Base-by-base conservation (phyloP, 2,329 filamentous ascomycete species). In the Colletotrichum spaethianum region DNA sequence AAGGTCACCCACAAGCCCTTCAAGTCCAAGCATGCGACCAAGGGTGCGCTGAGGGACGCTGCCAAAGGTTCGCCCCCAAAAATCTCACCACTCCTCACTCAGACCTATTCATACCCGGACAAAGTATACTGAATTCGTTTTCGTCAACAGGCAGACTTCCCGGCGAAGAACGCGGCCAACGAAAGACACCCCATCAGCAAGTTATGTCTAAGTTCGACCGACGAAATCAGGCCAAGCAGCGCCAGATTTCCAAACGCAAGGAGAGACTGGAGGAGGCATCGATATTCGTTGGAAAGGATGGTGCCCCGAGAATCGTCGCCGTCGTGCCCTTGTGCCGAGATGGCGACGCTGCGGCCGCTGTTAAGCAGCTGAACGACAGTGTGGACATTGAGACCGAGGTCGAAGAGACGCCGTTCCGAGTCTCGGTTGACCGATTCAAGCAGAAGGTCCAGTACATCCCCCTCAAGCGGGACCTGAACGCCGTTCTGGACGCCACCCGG, bases 121-220 rank as follows among this genome's bases (percentile, higher is more conserved):
- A 38, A 11, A 20, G 1, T 1, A 60, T 65, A 38, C 38, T 63
- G 42, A 60, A 28, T 9, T 4, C 1, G 46, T 5, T 23, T 4
- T 28, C 11, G 5, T 31, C 11, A 28, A 61, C 6, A 96, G 94
- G 95, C 80, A 96, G 96, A 82, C 89, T 96, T 61, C 92, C 87
- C 67, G 73, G 73, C 50, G 85, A 90, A 78, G 93, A 97, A 79
- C 90, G 88, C 77, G 92, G 92, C 73, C 87, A 87, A 77, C 91
- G 96, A 79, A 97, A 94, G 83, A 98, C 96, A 20, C 94, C 94
- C 67, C 94, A 98, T 82, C 96, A 99, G 82, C 94, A 98, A 85
- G 91, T 98, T 84, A 96, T 98, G 94, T 97, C 95, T 71, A 99
- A 98, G 84, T 90, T 99, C 81, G 95, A 98, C 83, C 93, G 96